These are phyloP conservation scores for Hyaloscypha bicolor DNA, from an alignment of 495 filamentous ascomycete species.

Conservation along the genomic window DNA sequence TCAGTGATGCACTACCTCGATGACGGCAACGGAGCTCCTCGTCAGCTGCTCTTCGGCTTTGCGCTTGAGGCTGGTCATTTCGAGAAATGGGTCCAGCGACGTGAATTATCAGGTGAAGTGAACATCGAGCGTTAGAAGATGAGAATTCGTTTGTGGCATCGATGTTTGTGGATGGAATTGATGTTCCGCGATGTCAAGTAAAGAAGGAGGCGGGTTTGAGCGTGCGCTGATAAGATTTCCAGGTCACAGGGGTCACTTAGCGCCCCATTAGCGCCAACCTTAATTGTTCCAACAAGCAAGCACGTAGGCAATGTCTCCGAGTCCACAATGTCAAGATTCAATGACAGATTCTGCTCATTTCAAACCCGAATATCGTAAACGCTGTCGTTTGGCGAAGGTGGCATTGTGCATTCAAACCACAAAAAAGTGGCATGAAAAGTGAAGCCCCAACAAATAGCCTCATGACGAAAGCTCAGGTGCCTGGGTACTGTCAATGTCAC, in stretches of 20 bases:
- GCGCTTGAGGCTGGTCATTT: slow-evolving; percentile 30
- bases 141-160: not conserved
- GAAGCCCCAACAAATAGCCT: too few relatives aligned
- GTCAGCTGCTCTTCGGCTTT: slow-evolving; percentile 23
- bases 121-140: slow-evolving; percentile 19
- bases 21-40: slow-evolving; percentile 4
- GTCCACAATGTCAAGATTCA: too few relatives aligned
- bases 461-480: too few relatives aligned
- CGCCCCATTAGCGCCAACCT: not conserved
- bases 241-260: not conserved
- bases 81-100: slow-evolving; percentile 18
- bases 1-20: slow-evolving; percentile 16
- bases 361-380: too few relatives aligned
- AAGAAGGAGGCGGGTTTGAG: not conserved
- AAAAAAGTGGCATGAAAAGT: too few relatives aligned
- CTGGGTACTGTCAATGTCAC: too few relatives aligned
- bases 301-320: too few relatives aligned
- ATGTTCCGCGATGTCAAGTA: not conserved
- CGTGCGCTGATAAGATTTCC: too few relatives aligned
- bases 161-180: not conserved
- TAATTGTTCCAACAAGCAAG: not conserved
- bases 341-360: too few relatives aligned
- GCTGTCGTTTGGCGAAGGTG: too few relatives aligned
- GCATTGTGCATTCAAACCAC: too few relatives aligned
- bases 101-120: not conserved